Evolutionary conservation across 441 rosid genomes (phyloP).

Genomic region (Jatropha multifida): DNA sequence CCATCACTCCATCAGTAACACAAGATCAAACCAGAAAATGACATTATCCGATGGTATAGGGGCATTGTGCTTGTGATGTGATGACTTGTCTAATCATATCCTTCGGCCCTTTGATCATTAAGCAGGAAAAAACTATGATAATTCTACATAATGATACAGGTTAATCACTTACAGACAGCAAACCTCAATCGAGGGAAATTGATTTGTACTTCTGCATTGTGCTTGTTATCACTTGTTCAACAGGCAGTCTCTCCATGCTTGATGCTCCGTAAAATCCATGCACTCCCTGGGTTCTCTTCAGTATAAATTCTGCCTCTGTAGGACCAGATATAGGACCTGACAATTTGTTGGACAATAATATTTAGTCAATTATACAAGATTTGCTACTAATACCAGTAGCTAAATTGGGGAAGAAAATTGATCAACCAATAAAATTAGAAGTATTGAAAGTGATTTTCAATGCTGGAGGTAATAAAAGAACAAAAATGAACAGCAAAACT

Average conservation of each 20-base stretch:
- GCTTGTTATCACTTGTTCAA: constrained; percentile 78
- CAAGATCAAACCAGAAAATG: too few species aligned
- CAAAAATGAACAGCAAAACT: neutral
- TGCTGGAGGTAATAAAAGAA: neutral
- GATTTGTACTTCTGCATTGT: constrained; percentile 75
- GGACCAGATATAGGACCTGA: constrained; percentile 94
- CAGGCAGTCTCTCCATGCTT: constrained; percentile 95
- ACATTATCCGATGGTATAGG: too few species aligned
- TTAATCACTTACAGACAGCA: neutral
- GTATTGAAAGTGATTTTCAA: neutral
- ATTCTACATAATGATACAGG: neutral
- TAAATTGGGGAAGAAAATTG: neutral
- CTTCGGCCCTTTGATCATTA: too few species aligned
- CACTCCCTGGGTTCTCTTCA: constrained; percentile 72
- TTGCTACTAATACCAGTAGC: neutral
- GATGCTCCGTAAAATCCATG: constrained; percentile 98
- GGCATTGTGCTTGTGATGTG: neutral
- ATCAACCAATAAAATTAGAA: neutral
- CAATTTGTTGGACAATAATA: constrained; percentile 17
- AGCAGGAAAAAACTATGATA: too few species aligned
- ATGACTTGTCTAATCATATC: neutral
- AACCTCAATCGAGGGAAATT: constrained; percentile 58
- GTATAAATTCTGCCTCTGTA: constrained; percentile 64
- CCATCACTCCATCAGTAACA: too few species aligned
- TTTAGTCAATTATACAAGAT: neutral